Percentiles rank a stretch among this genome's conserved stretches.
These are phyloP conservation scores for Plenodomus tracheiphilus DNA, from an alignment of 2,329 filamentous ascomycete genomes.

Conservation along the genomic window DNA sequence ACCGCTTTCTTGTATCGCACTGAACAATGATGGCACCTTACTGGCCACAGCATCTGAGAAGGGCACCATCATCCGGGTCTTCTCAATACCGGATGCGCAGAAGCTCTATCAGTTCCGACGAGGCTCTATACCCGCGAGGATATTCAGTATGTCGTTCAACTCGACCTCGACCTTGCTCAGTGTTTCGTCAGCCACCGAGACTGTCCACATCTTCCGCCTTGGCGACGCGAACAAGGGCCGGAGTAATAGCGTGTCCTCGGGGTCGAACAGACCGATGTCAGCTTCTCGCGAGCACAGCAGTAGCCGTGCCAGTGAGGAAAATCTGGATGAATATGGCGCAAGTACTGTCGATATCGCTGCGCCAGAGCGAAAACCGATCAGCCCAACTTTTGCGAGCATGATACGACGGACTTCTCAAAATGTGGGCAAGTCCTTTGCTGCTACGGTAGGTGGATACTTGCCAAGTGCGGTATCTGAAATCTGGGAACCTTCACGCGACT, in stretches of 20 bases:
- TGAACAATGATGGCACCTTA: conserved; percentile 90
- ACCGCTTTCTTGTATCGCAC: conserved; percentile 83
- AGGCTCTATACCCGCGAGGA: conserved; percentile 91
- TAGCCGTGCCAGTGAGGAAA: conserved; percentile 47
- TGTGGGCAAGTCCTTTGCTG: conserved; percentile 85
- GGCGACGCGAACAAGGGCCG: conserved; percentile 37
- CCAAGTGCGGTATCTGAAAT: conserved; percentile 95
- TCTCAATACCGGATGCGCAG: conserved; percentile 84
- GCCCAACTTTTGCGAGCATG: conserved; percentile 86
- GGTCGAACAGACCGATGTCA: conserved; percentile 23
- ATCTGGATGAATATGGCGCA: conserved; percentile 48
- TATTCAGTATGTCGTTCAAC: conserved; percentile 99
- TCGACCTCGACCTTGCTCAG: conserved; percentile 89
- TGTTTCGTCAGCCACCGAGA: conserved; percentile 94
- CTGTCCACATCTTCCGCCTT: conserved; percentile 93
- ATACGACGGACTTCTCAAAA: conserved; percentile 93
- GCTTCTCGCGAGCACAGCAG: conserved; percentile 47
- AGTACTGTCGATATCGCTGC: conserved; percentile 33
- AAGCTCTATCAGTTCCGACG: conserved; percentile 96
- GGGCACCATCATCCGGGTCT: conserved; percentile 95
- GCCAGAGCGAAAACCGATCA: conserved; percentile 47
- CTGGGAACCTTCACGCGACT: conserved; percentile 94
- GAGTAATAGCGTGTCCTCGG: conserved; percentile 39
- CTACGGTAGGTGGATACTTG: conserved; percentile 87
- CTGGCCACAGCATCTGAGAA: conserved; percentile 96